A percentile compares a stretch with the other conserved stretches of the same genome.
Evolutionary conservation across 129 eudicot genomes (phyloP).

Genomic region (Deinandra increscens): DNA sequence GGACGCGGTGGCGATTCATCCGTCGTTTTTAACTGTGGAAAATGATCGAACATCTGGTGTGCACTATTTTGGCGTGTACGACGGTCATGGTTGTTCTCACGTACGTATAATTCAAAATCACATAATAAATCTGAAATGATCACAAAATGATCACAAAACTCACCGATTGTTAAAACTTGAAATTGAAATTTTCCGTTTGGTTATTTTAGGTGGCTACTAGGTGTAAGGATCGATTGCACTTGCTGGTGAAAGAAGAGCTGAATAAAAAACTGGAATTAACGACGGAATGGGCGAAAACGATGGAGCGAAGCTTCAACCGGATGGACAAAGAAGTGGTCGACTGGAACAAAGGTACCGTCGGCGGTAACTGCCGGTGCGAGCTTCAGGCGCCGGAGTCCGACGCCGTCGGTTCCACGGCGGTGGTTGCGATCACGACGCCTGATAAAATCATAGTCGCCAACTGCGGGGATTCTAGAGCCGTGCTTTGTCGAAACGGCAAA

Average conservation of each 20-base stretch:
- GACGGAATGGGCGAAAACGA: conserved; percentile 48
- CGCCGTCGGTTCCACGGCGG: conserved; percentile 85
- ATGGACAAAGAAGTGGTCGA: conserved; percentile 74
- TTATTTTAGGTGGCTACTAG: conserved; percentile 53
- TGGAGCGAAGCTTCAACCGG: conserved; percentile 64
- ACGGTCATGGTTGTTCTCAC: conserved; percentile 93
- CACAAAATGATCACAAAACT: not conserved
- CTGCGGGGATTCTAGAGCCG: conserved; percentile 86
- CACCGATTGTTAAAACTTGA: no score
- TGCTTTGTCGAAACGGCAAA: conserved; percentile 66
- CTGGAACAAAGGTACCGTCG: conserved; percentile 34
- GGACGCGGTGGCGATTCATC: conserved; percentile 77
- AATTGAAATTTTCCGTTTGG: not conserved
- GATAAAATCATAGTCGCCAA: conserved; percentile 63
- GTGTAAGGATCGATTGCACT: conserved; percentile 71
- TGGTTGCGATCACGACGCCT: conserved; percentile 63
- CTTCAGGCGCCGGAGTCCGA: conserved; percentile 65
- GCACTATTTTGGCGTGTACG: conserved; percentile 76
- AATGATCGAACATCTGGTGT: conserved; percentile 21
- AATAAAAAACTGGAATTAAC: conserved; percentile 20
- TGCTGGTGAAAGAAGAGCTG: conserved; percentile 61
- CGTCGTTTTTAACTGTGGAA: conserved; percentile 41
- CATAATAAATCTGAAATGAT: not conserved
- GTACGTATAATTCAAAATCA: conserved; percentile 31
- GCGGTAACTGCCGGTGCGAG: conserved; percentile 61